These are phyloP conservation scores for Hyaloscypha variabilis DNA, from an alignment of 495 filamentous ascomycete genomes.

Conservation along the genomic window DNA sequence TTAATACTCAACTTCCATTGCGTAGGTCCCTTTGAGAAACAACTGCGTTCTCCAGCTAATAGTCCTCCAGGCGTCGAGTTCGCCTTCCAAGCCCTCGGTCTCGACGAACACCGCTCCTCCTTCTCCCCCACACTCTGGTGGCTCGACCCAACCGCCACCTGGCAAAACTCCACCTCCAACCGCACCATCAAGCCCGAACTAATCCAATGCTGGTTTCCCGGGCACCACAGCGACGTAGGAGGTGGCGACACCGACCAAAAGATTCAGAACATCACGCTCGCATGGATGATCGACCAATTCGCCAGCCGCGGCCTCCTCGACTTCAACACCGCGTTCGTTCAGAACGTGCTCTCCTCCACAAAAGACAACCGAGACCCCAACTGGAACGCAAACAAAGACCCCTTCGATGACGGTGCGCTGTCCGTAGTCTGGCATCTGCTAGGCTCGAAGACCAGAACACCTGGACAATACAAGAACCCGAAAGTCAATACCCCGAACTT, in stretches of 20 bases:
- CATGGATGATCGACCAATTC: constrained; percentile 16
- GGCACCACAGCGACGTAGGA: constrained; percentile 67
- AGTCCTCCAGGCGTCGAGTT: constrained; percentile 48
- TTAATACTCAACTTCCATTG: constrained; percentile 15
- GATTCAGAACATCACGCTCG: constrained; percentile 8
- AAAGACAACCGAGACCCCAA: not conserved
- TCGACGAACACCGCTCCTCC: constrained; percentile 65
- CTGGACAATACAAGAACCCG: not conserved
- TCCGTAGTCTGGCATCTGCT: not conserved
- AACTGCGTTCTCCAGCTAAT: not conserved
- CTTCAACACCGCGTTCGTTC: not conserved
- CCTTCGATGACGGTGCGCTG: not conserved
- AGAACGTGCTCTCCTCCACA: not conserved
- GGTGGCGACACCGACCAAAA: constrained; percentile 40
- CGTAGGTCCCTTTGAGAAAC: not conserved
- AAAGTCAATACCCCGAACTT: not conserved
- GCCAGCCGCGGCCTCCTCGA: not conserved
- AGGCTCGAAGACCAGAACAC: not conserved
- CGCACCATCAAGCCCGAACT: constrained; percentile 37
- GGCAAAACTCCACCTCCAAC: constrained; percentile 13
- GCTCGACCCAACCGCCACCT: constrained; percentile 41
- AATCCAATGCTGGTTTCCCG: constrained; percentile 73
- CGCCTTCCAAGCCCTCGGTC: constrained; percentile 71
- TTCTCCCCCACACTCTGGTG: constrained; percentile 43
- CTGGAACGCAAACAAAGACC: not conserved